These are phyloP conservation scores for Ogataea pilisensis DNA, from an alignment of 805 yeast genomes.

Conservation along the genomic window DNA sequence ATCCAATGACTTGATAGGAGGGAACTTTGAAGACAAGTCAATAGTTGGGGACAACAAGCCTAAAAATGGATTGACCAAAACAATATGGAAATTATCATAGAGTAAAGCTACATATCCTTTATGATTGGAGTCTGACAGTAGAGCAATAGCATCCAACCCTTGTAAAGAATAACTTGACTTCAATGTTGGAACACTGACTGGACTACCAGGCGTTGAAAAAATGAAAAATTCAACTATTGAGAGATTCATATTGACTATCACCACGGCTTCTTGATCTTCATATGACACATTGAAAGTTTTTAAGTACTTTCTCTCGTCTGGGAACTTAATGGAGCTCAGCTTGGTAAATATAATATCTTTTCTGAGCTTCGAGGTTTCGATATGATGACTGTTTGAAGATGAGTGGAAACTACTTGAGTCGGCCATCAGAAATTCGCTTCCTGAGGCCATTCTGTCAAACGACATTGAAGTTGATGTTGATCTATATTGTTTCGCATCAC, in stretches of 20 bases:
- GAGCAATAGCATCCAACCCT: slow-evolving; percentile 37
- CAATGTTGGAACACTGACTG: slow-evolving; percentile 22
- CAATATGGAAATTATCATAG: slow-evolving; percentile 32
- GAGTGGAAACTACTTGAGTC: slow-evolving; percentile 22
- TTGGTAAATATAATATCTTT: slow-evolving; percentile 72
- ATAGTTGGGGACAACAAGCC: slow-evolving; percentile 39
- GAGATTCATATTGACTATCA: slow-evolving; percentile 43
- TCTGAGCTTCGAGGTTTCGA: slow-evolving; percentile 36
- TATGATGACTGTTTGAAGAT: slow-evolving; percentile 13
- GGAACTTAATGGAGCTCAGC: slow-evolving; percentile 41
- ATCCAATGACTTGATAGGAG: slow-evolving; percentile 19
- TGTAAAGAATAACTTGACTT: slow-evolving; percentile 19
- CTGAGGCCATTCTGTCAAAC: slow-evolving; percentile 43
- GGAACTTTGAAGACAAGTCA: slow-evolving; percentile 22
- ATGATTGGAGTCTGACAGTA: slow-evolving; percentile 28
- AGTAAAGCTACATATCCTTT: slow-evolving; percentile 46
- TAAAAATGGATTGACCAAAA: slow-evolving; percentile 55
- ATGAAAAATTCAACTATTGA: slow-evolving; percentile 47
- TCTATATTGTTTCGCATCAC: slow-evolving; percentile 29
- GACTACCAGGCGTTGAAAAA: slow-evolving; percentile 35
- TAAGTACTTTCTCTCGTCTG: slow-evolving; percentile 29
- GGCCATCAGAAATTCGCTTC: slow-evolving; percentile 25
- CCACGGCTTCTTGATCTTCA: slow-evolving; percentile 58
- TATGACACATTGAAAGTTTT: slow-evolving; percentile 38
- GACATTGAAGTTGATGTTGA: slow-evolving; percentile 39